Base-by-base conservation (phyloP, 495 filamentous ascomycete species). In the Hypoxylon lienhwacheense region DNA sequence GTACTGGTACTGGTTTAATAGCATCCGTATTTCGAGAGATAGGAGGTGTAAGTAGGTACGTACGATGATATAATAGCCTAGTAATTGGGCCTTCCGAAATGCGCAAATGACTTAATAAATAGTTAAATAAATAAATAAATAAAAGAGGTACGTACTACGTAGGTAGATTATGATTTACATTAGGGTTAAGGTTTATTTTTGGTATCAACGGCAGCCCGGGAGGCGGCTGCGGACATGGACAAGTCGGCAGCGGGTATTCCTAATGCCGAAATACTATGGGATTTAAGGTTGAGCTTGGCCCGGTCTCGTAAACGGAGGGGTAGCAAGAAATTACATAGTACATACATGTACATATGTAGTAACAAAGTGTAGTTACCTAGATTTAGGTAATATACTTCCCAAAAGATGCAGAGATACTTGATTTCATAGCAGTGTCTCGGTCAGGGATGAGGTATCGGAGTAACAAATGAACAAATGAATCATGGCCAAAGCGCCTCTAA, bases 161-260 rank as follows among this genome's bases (percentile, higher is more conserved):
- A n/a, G n/a, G n/a, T n/a, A n/a, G n/a, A n/a, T n/a, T n/a, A n/a
- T n/a, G n/a, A n/a, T n/a, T 61, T 54, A 55, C 47, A 52, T 51
- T 19, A 56, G 36, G 52, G 53, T 59, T 26, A 10, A 25, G 12
- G 12, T 41, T 47, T 54, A 54, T 55, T 55, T 55, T 50, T 55
- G 44, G 57, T 29, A 31, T n/a, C 28, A 31, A 31, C 28, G 7
- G 28, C 28, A 5, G 10, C 25, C 25, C 12, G 12, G 28, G 28
- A 10, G 14, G 29, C 39, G 28, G 26, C 24, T 22, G 11, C 14
- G 26, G 26, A 19, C 7, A 4, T 10, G 3, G 28, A 7, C 28
- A 31, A 48, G n/a, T n/a, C n/a, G n/a, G 53, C 8, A 32, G 17
- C 53, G 53, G 53, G 49, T 49, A 56, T 56, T 49, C 37, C 39